Base-by-base conservation (phyloP, 192 early-diverging fungal genomes). In the Dispira parvispora region DNA sequence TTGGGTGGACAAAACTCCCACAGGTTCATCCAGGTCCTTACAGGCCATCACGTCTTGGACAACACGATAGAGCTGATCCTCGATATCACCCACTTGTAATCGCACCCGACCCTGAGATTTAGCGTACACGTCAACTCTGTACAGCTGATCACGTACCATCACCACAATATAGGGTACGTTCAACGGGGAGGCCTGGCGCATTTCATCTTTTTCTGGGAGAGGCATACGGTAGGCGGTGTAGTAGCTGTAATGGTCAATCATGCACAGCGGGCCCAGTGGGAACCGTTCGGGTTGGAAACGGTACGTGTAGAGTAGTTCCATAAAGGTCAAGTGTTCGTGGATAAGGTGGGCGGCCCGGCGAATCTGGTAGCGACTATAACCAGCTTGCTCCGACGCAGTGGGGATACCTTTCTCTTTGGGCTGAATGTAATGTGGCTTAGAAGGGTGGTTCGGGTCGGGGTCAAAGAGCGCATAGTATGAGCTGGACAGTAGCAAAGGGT, bases 151-250 rank as follows among this genome's bases (percentile, higher is more conserved):
- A 11, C 78, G 66, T 8, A 76, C 75, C 54, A 85, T 67, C 26
- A 88, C 65, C 2, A 82, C 64, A 56, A 90, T 83, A 70, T 88
- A 77, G 44, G 66, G 74, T 23, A 73, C 60, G 2, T 69, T 54
- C 14, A 62, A 47, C 13, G 76, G 71, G 26, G 81, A 75, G 0
- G 60, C 44, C 43, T 80, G 69, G 6, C 78, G 72, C 10, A 84
- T 67, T 23, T 73, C 66, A 64, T 91, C 89, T 57, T 84, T 83
- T 45, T 69, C 74, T 52, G 73, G 75, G 60, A 79, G 72, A 6
- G 89, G 88, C 28, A 89, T 80, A 45, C 89, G 79, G 18, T 87
- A 87, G 21, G 84, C 66, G 9, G 84, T 85, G 62, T 85, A 83
- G 11, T 83, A 28, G 21, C 78, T 70, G 26, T 77, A 75, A 65